Conservation (phyloP, 768 basidiomycete species). For the Agrocybe praecox region DNA sequence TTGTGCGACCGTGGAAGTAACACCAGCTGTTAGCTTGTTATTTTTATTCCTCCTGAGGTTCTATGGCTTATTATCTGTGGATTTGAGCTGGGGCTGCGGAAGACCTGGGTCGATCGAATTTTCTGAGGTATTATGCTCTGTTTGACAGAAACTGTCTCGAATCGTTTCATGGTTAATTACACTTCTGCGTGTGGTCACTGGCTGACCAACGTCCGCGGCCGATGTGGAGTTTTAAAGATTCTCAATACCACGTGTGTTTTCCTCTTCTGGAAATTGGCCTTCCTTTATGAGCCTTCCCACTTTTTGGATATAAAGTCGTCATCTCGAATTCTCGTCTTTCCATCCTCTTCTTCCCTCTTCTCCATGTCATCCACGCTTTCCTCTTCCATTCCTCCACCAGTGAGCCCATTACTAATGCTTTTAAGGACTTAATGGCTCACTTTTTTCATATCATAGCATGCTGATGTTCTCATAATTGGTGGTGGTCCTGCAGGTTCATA, state of each 20-base stretch:
- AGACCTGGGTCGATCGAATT: too few species aligned
- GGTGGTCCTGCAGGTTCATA: conserved; percentile 62
- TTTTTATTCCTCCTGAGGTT: too few species aligned
- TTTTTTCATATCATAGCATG: conserved; percentile 32
- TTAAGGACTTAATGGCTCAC: neutral
- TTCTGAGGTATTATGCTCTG: conserved; percentile 5
- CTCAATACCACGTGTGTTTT: conserved; percentile 7
- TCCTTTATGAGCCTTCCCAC: conserved; percentile 31
- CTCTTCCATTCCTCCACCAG: conserved; percentile 33
- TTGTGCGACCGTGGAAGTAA: too few species aligned
- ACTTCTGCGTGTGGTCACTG: conserved; percentile 3
- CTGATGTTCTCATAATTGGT: conserved; percentile 47
- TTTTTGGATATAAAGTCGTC: conserved; percentile 23
- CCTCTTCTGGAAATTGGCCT: conserved; percentile 29
- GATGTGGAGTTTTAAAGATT: neutral
- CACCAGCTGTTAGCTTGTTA: too few species aligned
- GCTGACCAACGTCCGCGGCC: conserved; percentile 23
- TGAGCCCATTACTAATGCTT: conserved; percentile 9
- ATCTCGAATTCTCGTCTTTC: conserved; percentile 9
- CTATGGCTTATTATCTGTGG: too few species aligned
- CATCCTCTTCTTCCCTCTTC: conserved; percentile 21
- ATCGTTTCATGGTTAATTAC: conserved; percentile 21
- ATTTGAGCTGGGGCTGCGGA: too few species aligned
- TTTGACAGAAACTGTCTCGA: conserved; percentile 29
- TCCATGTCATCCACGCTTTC: conserved; percentile 24